These are phyloP conservation scores for Trichosporon sp. DNA, from an alignment of 1,284 basidiomycete genomes.

Conservation along the genomic window DNA sequence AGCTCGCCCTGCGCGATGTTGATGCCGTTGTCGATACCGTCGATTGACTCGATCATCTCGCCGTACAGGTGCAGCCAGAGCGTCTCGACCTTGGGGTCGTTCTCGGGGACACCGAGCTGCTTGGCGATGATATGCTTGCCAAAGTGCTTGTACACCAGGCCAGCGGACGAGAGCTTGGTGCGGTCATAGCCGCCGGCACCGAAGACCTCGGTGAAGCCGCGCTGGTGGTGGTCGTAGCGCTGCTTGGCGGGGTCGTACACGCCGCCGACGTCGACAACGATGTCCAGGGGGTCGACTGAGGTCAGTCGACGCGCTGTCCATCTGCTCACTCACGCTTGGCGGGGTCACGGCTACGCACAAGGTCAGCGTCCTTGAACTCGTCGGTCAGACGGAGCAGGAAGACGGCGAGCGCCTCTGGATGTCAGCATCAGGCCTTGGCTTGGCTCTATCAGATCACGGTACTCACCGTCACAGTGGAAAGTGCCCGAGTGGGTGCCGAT, in stretches of 20 bases:
- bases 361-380: slow-evolving; percentile 66
- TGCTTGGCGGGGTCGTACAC: slow-evolving; percentile 73
- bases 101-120: slow-evolving; percentile 53
- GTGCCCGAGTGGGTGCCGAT: slow-evolving; percentile 94
- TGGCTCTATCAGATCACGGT: too few relatives aligned
- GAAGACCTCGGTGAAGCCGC: slow-evolving; percentile 85
- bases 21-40: slow-evolving; percentile 94
- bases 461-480: slow-evolving; percentile 88
- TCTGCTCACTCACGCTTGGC: slow-evolving; percentile 51
- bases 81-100: slow-evolving; percentile 61
- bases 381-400: slow-evolving; percentile 77
- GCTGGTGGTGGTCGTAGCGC: slow-evolving; percentile 94
- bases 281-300: slow-evolving; percentile 70
- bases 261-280: slow-evolving; percentile 97
- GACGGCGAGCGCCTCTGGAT: slow-evolving; percentile 43
- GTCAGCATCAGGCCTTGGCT: background rate
- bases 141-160: slow-evolving; percentile 96
- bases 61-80: slow-evolving; percentile 88
- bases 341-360: slow-evolving; percentile 77
- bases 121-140: slow-evolving; percentile 80
- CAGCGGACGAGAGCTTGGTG: slow-evolving; percentile 90
- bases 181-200: slow-evolving; percentile 58
- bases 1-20: slow-evolving; percentile 59
- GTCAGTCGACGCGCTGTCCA: background rate
- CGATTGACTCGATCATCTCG: slow-evolving; percentile 90